phyloP scores from a whole-genome alignment of 164 flowering plant species.

The Piper longum region DNA sequence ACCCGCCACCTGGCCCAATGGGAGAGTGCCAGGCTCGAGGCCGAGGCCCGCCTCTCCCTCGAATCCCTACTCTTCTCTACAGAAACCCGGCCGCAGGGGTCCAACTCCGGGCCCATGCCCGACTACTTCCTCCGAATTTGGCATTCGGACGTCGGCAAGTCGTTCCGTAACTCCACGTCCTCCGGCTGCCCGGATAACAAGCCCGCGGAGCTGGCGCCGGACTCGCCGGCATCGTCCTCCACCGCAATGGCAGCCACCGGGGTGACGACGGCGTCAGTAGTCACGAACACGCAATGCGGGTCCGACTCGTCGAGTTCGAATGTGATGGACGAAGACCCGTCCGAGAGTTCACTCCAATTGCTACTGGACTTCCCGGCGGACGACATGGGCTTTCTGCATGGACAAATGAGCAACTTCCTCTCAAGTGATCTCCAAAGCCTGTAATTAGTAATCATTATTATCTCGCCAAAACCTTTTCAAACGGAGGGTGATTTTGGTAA shows the following conservation, averaged over 20 bases:
- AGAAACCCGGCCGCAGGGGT: constrained; percentile 3
- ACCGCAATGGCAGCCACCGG: constrained; percentile 16
- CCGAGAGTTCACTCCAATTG: constrained; percentile 54
- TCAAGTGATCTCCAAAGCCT: neutral
- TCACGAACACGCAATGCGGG: constrained; percentile 10
- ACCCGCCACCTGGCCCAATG: constrained; percentile 93
- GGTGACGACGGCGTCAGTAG: constrained; percentile 6
- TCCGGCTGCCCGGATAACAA: neutral
- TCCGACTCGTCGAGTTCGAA: constrained; percentile 40
- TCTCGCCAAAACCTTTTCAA: too few species aligned
- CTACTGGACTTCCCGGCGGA: constrained; percentile 56
- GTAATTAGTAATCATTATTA: too few species aligned
- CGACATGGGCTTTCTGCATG: constrained; percentile 35
- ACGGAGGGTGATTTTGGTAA: neutral
- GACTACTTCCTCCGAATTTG: constrained; percentile 65
- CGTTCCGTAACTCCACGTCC: constrained; percentile 33
- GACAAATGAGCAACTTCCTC: neutral
- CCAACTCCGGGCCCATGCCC: constrained; percentile 10
- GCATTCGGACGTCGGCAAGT: constrained; percentile 86
- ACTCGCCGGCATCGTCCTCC: constrained; percentile 44
- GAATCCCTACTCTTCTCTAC: constrained; percentile 30
- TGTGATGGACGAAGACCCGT: constrained; percentile 41
- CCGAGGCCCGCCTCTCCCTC: constrained; percentile 74
- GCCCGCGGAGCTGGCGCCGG: constrained; percentile 7
- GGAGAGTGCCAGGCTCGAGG: constrained; percentile 95